Evolutionary conservation across 192 early-diverging fungal species (phyloP), one percentile per base, ranked within the genome.

Genomic region (Dissophora globulifera): DNA sequence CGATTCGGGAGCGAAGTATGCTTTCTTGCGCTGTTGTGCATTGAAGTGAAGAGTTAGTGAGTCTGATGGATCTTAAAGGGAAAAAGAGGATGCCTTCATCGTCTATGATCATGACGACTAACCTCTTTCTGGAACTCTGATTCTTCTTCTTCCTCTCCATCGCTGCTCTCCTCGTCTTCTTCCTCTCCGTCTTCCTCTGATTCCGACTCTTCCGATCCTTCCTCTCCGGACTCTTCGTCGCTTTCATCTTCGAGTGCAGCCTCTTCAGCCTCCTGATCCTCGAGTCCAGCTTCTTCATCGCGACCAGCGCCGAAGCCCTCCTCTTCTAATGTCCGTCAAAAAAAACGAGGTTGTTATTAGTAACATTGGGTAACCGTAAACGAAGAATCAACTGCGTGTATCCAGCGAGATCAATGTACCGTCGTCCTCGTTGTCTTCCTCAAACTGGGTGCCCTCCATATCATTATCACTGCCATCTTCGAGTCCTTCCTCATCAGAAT

Each of bases 1-100:
- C 16, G 63, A 46, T 29, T 81, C 80, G 6, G 81, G 83, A 10
- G 89, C 85, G 61, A 90, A 90, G 60, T 90, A 88, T 32, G 79
- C 84, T 61, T 84, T 84, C 55, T 88, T 87, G 43, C 87, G 83
- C 87, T 87, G 67, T 13, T 26, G n/a, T 22, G 19, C 42, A 33
- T 46, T 20, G 30, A 6, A 47, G n/a, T 13, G 7, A 38, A 38
- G 13, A 38, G 35, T n/a, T n/a, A n/a, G n/a, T n/a, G n/a, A n/a
- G n/a, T n/a, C n/a, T n/a, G n/a, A n/a, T n/a, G n/a, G n/a, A n/a
- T n/a, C n/a, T n/a, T n/a, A n/a, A n/a, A n/a, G n/a, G n/a, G n/a
- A n/a, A n/a, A 32, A 65, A 50, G 17, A 40, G 9, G 19, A 32
- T 25, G n/a, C 26, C 10, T 26, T 38, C 50, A 3, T 55, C 25